phyloP scores from a whole-genome alignment of 495 filamentous ascomycete species.

The Podospora didyma region DNA sequence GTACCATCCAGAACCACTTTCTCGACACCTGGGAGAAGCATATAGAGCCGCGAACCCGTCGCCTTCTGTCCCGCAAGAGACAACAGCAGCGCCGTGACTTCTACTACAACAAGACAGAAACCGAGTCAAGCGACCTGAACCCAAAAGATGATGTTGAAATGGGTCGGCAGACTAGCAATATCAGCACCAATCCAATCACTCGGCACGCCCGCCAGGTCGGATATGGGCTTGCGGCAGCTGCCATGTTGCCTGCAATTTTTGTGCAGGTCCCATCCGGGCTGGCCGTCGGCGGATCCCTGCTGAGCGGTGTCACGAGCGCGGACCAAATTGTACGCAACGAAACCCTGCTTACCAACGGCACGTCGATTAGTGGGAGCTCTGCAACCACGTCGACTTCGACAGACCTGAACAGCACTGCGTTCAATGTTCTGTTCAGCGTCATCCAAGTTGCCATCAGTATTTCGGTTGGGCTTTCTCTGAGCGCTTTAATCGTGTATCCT shows the following conservation, averaged over 20 bases:
- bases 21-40: slow-evolving; percentile 28
- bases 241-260: slow-evolving; percentile 89
- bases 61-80: slow-evolving; percentile 6
- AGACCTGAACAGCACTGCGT: slow-evolving; percentile 61
- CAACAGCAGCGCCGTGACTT: slow-evolving; percentile 5
- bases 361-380: slow-evolving; percentile 24
- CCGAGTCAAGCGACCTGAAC: slow-evolving; percentile 9
- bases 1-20: slow-evolving; percentile 23
- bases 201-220: slow-evolving; percentile 33
- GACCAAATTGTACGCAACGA: slow-evolving; percentile 64
- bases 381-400: slow-evolving; percentile 6
- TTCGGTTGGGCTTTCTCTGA: slow-evolving; percentile 84
- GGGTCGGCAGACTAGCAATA: slow-evolving; percentile 2
- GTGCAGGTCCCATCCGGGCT: slow-evolving; percentile 91
- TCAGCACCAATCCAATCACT: slow-evolving; percentile 7
- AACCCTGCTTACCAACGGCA: slow-evolving; percentile 26
- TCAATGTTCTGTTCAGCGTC: slow-evolving; percentile 82
- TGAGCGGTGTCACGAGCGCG: slow-evolving; percentile 81
- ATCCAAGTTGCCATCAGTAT: slow-evolving; percentile 92
- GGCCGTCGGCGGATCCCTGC: slow-evolving; percentile 74
- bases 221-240: slow-evolving; percentile 80
- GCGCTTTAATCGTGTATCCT: slow-evolving; percentile 84
- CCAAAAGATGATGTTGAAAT: slow-evolving; percentile 15
- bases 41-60: slow-evolving; percentile 19
- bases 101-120: slow-evolving; percentile 9